Base-by-base conservation (phyloP, 2,329 filamentous ascomycete genomes). In the Aspergillus eucalypticola region DNA sequence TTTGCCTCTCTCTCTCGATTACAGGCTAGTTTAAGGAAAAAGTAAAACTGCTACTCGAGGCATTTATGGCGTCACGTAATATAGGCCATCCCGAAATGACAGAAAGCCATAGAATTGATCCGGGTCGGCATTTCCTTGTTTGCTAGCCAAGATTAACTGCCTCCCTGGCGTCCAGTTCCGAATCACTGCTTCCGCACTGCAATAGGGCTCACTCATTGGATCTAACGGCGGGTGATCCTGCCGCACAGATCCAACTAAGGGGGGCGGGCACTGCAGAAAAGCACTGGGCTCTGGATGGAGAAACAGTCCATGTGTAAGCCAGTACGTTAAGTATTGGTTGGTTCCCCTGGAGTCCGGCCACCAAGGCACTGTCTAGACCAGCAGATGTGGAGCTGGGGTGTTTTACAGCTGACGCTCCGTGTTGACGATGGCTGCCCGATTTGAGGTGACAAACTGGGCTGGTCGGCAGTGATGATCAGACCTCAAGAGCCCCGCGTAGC, bases 371-470 rank as follows among this genome's bases (percentile, higher is more conserved):
- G 60, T 57, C 62, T 64, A 64, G 61, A 61, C 61, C 54, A 60
- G 44, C 29, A 48, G 50, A 29, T 52, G 60, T 56, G 57, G 60
- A 60, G 51, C 32, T 55, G 27, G 25, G 38, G 21, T 25, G 41
- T 23, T 58, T 54, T 25, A 48, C 50, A 53, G 39, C 52, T 54
- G 55, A 41, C 27, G 56, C 50, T 32, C 50, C 39, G 39, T n/a
- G 44, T 53, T 15, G 56, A 48, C 58, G 42, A 63, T 65, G 64
- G 62, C 57, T 62, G 62, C 64, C 62, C 58, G 60, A 64, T 54
- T 39, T 29, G 35, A 49, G 54, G 39, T 42, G 44, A 25, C 35
- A 53, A 29, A 35, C 41, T 57, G 39, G 27, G 29, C 46, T 29
- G 23, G 61, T 44, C 51, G 49, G 38, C 50, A 38, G 50, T 51